These are phyloP conservation scores for Syzygium aqueum DNA, from an alignment of 345 rosid genomes.

Conservation along the genomic window DNA sequence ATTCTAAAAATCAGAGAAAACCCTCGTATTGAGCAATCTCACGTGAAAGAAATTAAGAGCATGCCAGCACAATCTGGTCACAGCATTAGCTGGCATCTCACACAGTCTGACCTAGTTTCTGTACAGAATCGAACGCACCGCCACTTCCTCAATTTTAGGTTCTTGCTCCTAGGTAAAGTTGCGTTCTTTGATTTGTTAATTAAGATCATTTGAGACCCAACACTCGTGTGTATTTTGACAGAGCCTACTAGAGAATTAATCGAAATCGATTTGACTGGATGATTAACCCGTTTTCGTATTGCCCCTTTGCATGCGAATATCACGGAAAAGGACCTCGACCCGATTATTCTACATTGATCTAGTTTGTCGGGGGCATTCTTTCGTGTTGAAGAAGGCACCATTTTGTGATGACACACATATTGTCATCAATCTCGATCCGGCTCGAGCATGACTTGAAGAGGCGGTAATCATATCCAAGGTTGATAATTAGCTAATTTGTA, in stretches of 20 bases:
- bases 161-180: neutral
- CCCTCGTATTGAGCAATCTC: neutral
- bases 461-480: neutral
- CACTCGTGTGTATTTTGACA: neutral
- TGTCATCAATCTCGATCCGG: neutral
- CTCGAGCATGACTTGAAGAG: neutral
- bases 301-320: neutral
- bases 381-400: neutral
- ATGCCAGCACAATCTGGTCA: neutral
- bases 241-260: neutral
- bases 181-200: neutral
- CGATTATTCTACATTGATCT: neutral
- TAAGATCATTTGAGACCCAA: neutral
- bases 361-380: neutral
- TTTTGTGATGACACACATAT: neutral
- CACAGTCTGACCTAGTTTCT: neutral
- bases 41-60: neutral
- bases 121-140: neutral
- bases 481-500: neutral
- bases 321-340: neutral
- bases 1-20: neutral
- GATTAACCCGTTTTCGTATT: neutral
- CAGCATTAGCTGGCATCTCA: neutral
- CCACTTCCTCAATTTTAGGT: neutral
- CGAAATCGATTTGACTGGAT: neutral